Percentiles rank a stretch among this genome's conserved stretches.
Evolutionary conservation across 1,284 basidiomycete species (phyloP).

Genomic region (Ustilago curta): DNA sequence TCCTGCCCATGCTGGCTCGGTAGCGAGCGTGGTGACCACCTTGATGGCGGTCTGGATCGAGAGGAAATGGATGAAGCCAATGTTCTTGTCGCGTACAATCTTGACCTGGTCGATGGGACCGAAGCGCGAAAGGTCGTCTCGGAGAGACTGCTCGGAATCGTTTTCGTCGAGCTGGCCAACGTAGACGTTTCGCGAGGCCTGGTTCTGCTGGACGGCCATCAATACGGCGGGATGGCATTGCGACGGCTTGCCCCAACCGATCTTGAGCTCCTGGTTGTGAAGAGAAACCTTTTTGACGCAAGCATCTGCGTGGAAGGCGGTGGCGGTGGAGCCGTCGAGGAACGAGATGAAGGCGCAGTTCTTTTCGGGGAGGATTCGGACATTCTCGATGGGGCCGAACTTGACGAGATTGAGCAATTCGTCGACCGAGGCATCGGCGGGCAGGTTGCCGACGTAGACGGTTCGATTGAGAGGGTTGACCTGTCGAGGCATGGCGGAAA

Average conservation of each 20-base stretch:
- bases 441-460: constrained; percentile 96
- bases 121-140: constrained; percentile 63
- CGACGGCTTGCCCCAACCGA: constrained; percentile 69
- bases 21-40: constrained; percentile 63
- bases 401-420: constrained; percentile 97
- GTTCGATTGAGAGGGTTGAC: constrained; percentile 75
- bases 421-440: constrained; percentile 94
- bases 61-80: constrained; percentile 68
- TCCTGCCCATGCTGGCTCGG: constrained; percentile 62
- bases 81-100: constrained; percentile 68
- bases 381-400: constrained; percentile 94
- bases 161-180: constrained; percentile 64
- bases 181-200: constrained; percentile 68
- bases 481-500: constrained; percentile 36
- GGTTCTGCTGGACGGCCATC: constrained; percentile 67
- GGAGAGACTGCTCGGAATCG: constrained; percentile 60
- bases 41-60: constrained; percentile 68
- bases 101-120: constrained; percentile 69
- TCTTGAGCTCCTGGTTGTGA: constrained; percentile 68
- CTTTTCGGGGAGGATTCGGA: constrained; percentile 96
- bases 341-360: constrained; percentile 94
- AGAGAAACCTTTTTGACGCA: constrained; percentile 67
- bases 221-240: constrained; percentile 61
- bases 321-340: constrained; percentile 60
- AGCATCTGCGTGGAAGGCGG: constrained; percentile 68